phyloP scores from a whole-genome alignment of 2,329 filamentous ascomycete genomes.

The Coniella vitis region DNA sequence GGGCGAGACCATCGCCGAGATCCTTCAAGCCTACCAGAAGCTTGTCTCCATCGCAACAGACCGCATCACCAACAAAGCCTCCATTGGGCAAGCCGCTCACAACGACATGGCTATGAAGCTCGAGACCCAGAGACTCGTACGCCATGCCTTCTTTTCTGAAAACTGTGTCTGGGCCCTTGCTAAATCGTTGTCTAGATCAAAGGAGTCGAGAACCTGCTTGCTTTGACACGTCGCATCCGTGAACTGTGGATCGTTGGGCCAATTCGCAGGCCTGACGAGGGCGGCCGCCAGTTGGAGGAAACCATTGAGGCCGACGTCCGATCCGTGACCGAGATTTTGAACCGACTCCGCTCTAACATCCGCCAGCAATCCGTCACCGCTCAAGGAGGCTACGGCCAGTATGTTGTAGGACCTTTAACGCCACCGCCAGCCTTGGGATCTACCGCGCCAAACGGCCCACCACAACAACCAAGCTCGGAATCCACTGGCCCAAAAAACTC shows the following conservation, averaged over 20 bases:
- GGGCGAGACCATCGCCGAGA: slow-evolving; percentile 35
- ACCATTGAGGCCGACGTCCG: slow-evolving; percentile 30
- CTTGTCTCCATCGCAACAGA: slow-evolving; percentile 33
- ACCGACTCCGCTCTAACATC: slow-evolving; percentile 22
- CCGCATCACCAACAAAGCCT: slow-evolving; percentile 27
- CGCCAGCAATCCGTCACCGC: slow-evolving; percentile 19
- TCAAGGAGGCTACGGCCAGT: slow-evolving; percentile 19
- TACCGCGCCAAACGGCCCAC: neutral
- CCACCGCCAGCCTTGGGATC: neutral
- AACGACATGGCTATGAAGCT: slow-evolving; percentile 35
- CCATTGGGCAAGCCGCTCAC: slow-evolving; percentile 31
- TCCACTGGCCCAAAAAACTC: too few species aligned
- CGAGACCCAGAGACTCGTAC: slow-evolving; percentile 30
- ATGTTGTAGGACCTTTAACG: slow-evolving; percentile 16
- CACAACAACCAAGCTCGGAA: too few species aligned
- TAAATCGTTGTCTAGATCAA: slow-evolving; percentile 26
- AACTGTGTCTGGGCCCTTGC: neutral
- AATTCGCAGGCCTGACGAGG: slow-evolving; percentile 36
- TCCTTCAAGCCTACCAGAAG: slow-evolving; percentile 38
- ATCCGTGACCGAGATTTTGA: slow-evolving; percentile 28
- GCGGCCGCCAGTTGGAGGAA: slow-evolving; percentile 30
- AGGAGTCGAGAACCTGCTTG: slow-evolving; percentile 37
- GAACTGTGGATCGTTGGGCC: slow-evolving; percentile 44
- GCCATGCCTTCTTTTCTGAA: slow-evolving; percentile 8
- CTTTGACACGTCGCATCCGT: slow-evolving; percentile 41